phyloP scores from a whole-genome alignment of 805 yeast species.

The Tetrapisispora taiwanensis region DNA sequence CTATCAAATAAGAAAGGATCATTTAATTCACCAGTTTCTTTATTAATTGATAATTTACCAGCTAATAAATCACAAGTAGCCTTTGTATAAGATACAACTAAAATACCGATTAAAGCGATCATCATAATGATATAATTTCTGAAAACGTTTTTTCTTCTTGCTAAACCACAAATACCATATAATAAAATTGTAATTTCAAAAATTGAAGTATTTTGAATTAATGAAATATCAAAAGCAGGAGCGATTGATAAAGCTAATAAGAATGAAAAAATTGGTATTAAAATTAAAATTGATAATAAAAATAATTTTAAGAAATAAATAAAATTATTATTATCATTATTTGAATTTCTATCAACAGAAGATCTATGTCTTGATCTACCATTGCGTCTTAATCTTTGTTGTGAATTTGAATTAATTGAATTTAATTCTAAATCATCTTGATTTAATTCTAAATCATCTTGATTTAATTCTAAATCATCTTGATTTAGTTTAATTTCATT shows the following conservation, averaged over 20 bases:
- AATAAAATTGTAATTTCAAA: constrained; percentile 27
- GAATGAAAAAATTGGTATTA: constrained; percentile 16
- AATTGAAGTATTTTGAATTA: constrained; percentile 24
- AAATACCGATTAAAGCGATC: constrained; percentile 20
- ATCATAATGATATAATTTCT: constrained; percentile 23
- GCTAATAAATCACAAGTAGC: constrained; percentile 27
- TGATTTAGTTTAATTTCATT: background rate
- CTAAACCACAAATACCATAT: constrained; percentile 24
- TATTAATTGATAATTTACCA: constrained; percentile 26
- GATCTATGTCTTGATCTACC: background rate
- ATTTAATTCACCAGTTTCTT: constrained; percentile 27
- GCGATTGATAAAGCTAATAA: constrained; percentile 19
- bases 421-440: background rate
- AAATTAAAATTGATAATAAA: constrained; percentile 13
- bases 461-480: background rate
- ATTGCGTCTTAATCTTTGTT: background rate
- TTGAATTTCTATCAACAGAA: background rate
- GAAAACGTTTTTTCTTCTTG: constrained; percentile 18
- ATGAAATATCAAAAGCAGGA: constrained; percentile 26
- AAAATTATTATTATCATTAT: background rate
- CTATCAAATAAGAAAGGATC: constrained; percentile 30
- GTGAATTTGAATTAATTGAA: background rate
- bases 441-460: background rate
- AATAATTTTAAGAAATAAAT: constrained; percentile 12
- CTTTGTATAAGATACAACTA: constrained; percentile 26